Percentiles rank a stretch among this genome's conserved stretches.
Evolutionary conservation across 345 rosid genomes (phyloP).

Genomic region (Camelina hispida): DNA sequence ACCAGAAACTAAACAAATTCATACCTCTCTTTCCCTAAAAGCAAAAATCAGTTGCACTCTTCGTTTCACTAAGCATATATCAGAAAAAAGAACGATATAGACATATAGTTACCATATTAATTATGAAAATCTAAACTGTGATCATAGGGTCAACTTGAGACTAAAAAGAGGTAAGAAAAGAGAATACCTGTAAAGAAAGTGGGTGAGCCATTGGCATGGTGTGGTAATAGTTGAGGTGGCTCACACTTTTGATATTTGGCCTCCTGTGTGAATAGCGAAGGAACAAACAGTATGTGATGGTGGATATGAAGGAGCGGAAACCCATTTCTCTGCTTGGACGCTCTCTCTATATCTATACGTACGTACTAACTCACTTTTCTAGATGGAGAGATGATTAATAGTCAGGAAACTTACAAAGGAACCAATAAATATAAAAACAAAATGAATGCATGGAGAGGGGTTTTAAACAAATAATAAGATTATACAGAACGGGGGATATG

Average conservation of each 20-base stretch:
- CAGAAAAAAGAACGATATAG: background rate
- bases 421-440: conserved; percentile 40
- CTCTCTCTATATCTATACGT: conserved; percentile 27
- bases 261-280: conserved; percentile 49
- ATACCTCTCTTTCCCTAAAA: conserved; percentile 7
- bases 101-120: background rate
- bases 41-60: conserved; percentile 5
- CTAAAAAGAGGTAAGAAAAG: conserved; percentile 16
- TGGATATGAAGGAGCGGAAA: conserved; percentile 58
- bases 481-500: conserved; percentile 56
- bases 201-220: conserved; percentile 75
- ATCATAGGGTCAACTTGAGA: conserved; percentile 14
- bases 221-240: conserved; percentile 41
- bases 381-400: conserved; percentile 26
- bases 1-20: conserved; percentile 10
- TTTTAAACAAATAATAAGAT: conserved; percentile 33
- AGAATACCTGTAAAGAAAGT: conserved; percentile 85
- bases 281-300: conserved; percentile 64
- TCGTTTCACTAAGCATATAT: conserved; percentile 12
- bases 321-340: conserved; percentile 48
- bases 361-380: conserved; percentile 31
- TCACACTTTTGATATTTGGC: conserved; percentile 37
- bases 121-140: background rate
- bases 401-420: conserved; percentile 33
- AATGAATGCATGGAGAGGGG: conserved; percentile 34